These are phyloP conservation scores for Alternaria rosae DNA, from an alignment of 2,329 filamentous ascomycete species.

Conservation along the genomic window DNA sequence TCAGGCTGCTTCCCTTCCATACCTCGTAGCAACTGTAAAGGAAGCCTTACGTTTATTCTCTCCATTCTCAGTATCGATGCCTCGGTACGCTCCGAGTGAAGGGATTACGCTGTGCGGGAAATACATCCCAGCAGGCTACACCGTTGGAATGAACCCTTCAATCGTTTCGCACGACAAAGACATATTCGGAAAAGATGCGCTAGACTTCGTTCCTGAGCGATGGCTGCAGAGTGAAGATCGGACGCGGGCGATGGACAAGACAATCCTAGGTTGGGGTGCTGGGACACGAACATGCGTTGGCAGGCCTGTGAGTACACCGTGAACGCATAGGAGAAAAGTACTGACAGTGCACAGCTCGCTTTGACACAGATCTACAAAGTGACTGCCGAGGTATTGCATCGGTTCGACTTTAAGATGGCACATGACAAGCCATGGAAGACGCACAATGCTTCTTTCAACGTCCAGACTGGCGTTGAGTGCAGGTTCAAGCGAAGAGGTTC, in stretches of 20 bases:
- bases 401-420: conserved; percentile 25
- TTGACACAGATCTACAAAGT: conserved; percentile 32
- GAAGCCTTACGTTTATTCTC: conserved; percentile 79
- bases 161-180: conserved; percentile 41
- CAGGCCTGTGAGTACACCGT: conserved; percentile 52
- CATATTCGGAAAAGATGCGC: conserved; percentile 5
- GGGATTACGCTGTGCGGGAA: conserved; percentile 69
- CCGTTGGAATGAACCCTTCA: conserved; percentile 77
- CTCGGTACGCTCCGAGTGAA: conserved; percentile 71
- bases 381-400: conserved; percentile 26
- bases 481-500: conserved; percentile 9
- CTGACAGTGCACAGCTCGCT: conserved; percentile 9
- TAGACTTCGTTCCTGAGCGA: conserved; percentile 3
- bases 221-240: conserved; percentile 11
- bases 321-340: background rate
- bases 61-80: conserved; percentile 72
- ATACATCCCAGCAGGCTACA: conserved; percentile 71
- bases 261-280: conserved; percentile 64
- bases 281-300: conserved; percentile 72
- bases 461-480: conserved; percentile 27
- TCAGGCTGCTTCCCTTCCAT: conserved; percentile 71
- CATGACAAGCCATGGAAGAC: conserved; percentile 32
- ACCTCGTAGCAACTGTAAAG: conserved; percentile 78
- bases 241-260: conserved; percentile 4
- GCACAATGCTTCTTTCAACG: conserved; percentile 27